These are phyloP conservation scores for Paspalum notatum DNA, from an alignment of 176 grass and related monocot species.

Conservation along the genomic window DNA sequence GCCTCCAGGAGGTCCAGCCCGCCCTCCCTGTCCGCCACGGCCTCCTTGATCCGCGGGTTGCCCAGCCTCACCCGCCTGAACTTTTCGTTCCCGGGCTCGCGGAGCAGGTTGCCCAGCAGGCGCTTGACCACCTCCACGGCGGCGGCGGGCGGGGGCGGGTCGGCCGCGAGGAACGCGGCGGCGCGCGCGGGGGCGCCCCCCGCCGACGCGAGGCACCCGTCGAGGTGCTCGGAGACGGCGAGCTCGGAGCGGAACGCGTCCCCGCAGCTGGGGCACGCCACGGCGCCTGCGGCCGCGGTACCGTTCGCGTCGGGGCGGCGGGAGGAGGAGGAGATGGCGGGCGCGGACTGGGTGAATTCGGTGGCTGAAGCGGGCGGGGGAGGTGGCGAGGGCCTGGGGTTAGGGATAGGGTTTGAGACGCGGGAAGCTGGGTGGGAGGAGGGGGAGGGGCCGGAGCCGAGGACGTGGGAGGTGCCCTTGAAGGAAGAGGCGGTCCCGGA, in stretches of 20 bases:
- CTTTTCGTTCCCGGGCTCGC: conserved; percentile 73
- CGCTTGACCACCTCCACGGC: conserved; percentile 67
- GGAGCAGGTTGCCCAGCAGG: conserved; percentile 70
- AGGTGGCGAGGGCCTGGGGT: conserved; percentile 32
- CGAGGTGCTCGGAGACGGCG: conserved; percentile 69
- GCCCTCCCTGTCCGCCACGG: conserved; percentile 61
- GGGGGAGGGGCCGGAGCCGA: conserved; percentile 51
- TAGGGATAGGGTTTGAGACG: conserved; percentile 46
- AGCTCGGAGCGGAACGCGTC: conserved; percentile 61
- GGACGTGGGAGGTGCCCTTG: conserved; percentile 75
- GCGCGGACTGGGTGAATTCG: conserved; percentile 54
- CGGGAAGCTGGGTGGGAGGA: conserved; percentile 36
- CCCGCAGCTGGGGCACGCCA: conserved; percentile 64
- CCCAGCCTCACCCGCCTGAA: conserved; percentile 76
- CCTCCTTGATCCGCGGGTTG: conserved; percentile 94
- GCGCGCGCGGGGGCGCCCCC: conserved; percentile 48
- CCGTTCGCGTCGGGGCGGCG: conserved; percentile 23
- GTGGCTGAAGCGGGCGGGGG: conserved; percentile 5
- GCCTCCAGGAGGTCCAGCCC: conserved; percentile 78
- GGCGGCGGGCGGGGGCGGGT: conserved; percentile 45
- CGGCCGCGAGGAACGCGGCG: conserved; percentile 60
- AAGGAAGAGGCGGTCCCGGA: conserved; percentile 55
- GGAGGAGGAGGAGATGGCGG: conserved; percentile 50
- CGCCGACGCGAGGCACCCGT: conserved; percentile 59
- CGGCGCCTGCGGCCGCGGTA: conserved; percentile 5